These are phyloP conservation scores for Pichiaceae sp. DNA, from an alignment of 1,139 yeast species.

Conservation along the genomic window DNA sequence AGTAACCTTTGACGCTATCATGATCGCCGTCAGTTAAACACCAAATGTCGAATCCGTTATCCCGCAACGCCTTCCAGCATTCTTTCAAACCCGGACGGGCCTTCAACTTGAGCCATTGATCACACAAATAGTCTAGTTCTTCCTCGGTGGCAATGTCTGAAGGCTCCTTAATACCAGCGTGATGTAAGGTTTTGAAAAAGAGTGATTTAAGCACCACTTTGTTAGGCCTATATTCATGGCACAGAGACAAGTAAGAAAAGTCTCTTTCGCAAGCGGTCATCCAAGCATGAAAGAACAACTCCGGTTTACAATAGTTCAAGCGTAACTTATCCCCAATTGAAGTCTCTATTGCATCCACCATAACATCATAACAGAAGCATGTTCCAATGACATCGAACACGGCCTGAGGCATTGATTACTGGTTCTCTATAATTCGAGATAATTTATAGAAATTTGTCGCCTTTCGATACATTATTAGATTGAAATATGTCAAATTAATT, in stretches of 20 bases:
- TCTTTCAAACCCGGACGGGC: constrained; percentile 16
- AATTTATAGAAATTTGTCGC: too few species aligned
- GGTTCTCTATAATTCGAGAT: too few species aligned
- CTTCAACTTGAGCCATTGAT: constrained; percentile 13
- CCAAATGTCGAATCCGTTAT: constrained; percentile 18
- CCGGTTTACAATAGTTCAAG: constrained; percentile 8
- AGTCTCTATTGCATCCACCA: constrained; percentile 13
- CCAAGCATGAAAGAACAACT: constrained; percentile 17
- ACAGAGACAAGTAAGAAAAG: constrained; percentile 17
- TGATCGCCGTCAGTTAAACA: constrained; percentile 17
- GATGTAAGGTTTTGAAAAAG: constrained; percentile 14
- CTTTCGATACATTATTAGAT: too few species aligned
- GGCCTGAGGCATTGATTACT: constrained; percentile 21
- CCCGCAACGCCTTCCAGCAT: constrained; percentile 14
- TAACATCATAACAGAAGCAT: constrained; percentile 16
- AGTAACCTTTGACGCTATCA: constrained; percentile 16
- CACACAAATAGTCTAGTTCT: constrained; percentile 12
- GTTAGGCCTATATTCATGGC: constrained; percentile 14
- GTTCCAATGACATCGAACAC: constrained; percentile 20
- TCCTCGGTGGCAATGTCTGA: constrained; percentile 13
- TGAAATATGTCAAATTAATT: too few species aligned
- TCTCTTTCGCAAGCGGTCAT: constrained; percentile 18
- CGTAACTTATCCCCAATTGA: constrained; percentile 13
- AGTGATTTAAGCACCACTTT: constrained; percentile 14
- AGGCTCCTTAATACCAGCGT: constrained; percentile 16